phyloP scores from a whole-genome alignment of 108 stramenopile genomes.

The Cyclotella cryptica region DNA sequence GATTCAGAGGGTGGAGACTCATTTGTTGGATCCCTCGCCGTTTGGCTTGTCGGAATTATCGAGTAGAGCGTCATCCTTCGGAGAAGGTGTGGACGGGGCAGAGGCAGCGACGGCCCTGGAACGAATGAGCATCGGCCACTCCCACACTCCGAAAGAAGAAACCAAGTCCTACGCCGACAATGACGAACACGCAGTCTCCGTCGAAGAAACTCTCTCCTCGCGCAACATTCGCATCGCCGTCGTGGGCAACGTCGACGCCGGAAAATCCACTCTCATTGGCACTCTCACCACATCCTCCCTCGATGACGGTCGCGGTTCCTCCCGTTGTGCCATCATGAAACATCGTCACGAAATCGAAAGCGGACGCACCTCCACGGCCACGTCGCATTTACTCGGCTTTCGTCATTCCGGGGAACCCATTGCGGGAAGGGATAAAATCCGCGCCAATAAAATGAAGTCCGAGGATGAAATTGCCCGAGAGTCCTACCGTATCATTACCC shows the following conservation, averaged over 20 bases:
- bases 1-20: slow-evolving; percentile 85
- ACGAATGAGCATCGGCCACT: slow-evolving; percentile 12
- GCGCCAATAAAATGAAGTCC: slow-evolving; percentile 75
- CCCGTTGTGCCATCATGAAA: slow-evolving; percentile 93
- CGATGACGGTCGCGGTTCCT: slow-evolving; percentile 97
- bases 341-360: slow-evolving; percentile 99
- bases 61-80: slow-evolving; percentile 29
- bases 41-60: slow-evolving; percentile 51
- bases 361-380: slow-evolving; percentile 95
- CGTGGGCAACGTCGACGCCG: slow-evolving; percentile 98
- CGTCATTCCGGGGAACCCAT: slow-evolving; percentile 80
- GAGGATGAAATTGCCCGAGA: slow-evolving; percentile 87
- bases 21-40: slow-evolving; percentile 78
- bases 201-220: slow-evolving; percentile 78
- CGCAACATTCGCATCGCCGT: slow-evolving; percentile 94
- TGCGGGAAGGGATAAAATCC: slow-evolving; percentile 66
- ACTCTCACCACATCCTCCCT: slow-evolving; percentile 89
- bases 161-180: not conserved
- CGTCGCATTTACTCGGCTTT: slow-evolving; percentile 95
- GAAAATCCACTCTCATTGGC: slow-evolving; percentile 96
- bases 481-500: slow-evolving; percentile 85
- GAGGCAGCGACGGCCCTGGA: slow-evolving; percentile 27
- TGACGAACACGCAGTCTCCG: slow-evolving; percentile 24
- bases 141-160: slow-evolving; percentile 6
- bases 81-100: slow-evolving; percentile 34